These are phyloP conservation scores for Aspergillus incahuasiensis DNA, from an alignment of 495 filamentous ascomycete genomes.

Conservation along the genomic window DNA sequence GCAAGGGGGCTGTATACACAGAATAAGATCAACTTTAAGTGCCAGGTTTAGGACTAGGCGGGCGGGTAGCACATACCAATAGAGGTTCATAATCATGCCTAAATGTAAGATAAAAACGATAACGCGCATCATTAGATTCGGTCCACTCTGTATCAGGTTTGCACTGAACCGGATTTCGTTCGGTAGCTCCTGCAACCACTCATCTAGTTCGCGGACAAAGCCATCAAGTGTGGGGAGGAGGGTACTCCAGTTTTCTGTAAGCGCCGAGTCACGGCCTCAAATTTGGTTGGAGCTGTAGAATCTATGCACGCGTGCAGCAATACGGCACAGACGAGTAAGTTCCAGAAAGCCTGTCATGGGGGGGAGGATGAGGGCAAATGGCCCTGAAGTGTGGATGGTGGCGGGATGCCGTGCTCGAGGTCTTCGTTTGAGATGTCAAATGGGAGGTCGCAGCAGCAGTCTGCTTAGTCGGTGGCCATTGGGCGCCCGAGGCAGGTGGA, in stretches of 20 bases:
- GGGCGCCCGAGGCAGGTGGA: not conserved
- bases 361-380: not conserved
- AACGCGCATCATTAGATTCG: not conserved
- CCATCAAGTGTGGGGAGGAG: not conserved
- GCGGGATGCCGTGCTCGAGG: not conserved
- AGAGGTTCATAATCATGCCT: not conserved
- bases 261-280: not conserved
- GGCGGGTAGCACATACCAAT: not conserved
- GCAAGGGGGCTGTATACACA: not conserved
- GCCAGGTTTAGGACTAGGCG: no score
- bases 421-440: not conserved
- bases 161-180: not conserved
- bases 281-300: not conserved
- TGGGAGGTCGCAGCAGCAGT: constrained; percentile 2
- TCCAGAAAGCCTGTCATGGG: not conserved
- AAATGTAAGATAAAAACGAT: not conserved
- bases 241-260: not conserved
- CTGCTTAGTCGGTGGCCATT: not conserved
- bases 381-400: not conserved
- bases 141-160: not conserved
- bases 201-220: not conserved
- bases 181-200: not conserved
- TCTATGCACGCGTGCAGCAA: not conserved
- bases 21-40: no score
- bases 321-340: not conserved